These are phyloP conservation scores for Escovopsis sp. DNA, from an alignment of 2,329 filamentous ascomycete species.

Conservation along the genomic window DNA sequence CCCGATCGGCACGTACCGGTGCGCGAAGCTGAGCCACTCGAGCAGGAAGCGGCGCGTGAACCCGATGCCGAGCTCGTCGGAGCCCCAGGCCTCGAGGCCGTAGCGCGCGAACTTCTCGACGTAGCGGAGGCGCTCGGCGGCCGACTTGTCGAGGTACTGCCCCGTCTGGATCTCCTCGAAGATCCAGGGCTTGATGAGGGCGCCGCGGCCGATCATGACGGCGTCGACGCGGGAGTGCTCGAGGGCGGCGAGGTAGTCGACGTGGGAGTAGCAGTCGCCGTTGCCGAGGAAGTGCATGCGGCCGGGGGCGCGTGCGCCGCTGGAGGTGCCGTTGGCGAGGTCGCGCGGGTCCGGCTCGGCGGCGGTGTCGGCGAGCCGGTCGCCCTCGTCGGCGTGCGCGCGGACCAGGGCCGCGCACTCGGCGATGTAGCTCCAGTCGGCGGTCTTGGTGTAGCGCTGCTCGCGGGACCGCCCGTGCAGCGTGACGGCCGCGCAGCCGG, in stretches of 20 bases:
- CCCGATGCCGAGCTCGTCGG: slow-evolving; percentile 84
- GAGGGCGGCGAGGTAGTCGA: slow-evolving; percentile 70
- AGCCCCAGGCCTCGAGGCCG: slow-evolving; percentile 88
- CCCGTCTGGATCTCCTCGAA: slow-evolving; percentile 89
- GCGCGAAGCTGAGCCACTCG: slow-evolving; percentile 89
- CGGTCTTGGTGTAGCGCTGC: slow-evolving; percentile 79
- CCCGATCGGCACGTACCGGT: slow-evolving; percentile 82
- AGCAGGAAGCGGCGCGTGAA: slow-evolving; percentile 83
- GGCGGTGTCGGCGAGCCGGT: slow-evolving; percentile 56
- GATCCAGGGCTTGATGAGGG: slow-evolving; percentile 93
- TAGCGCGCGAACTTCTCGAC: slow-evolving; percentile 83
- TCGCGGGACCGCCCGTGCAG: slow-evolving; percentile 87
- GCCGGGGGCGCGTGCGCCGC: slow-evolving; percentile 12
- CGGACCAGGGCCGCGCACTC: slow-evolving; percentile 78
- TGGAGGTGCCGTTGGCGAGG: slow-evolving; percentile 47
- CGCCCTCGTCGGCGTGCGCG: slow-evolving; percentile 55
- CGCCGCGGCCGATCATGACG: slow-evolving; percentile 95
- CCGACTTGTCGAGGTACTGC: slow-evolving; percentile 92
- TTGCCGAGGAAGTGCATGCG: slow-evolving; percentile 90
- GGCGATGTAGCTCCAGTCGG: slow-evolving; percentile 92
- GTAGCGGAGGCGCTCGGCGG: slow-evolving; percentile 68
- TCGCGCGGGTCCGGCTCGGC: slow-evolving; percentile 62
- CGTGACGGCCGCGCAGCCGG: slow-evolving; percentile 87
- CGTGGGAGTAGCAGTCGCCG: slow-evolving; percentile 87
- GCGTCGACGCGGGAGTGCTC: slow-evolving; percentile 67